Conservation (phyloP, 169 alveolate species). For the Plasmodium gonderi region DNA sequence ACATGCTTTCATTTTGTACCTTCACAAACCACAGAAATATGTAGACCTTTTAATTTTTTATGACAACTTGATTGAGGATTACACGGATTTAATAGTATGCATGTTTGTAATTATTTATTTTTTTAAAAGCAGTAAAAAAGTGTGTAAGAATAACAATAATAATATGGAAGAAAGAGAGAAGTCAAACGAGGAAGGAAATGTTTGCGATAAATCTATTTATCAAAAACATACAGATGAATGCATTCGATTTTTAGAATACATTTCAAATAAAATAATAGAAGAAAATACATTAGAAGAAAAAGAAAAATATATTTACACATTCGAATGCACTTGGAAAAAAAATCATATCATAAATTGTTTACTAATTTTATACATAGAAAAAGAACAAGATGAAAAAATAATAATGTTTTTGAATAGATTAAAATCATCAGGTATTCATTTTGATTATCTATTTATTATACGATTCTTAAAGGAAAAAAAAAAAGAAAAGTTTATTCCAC, state of each 20-base stretch:
- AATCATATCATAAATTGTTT: slow-evolving; percentile 62
- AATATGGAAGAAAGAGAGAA: not conserved
- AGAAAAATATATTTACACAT: slow-evolving; percentile 68
- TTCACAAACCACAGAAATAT: slow-evolving; percentile 60
- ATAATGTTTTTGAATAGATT: slow-evolving; percentile 41
- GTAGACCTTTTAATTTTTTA: slow-evolving; percentile 45
- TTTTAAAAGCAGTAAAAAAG: not conserved
- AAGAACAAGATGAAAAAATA: slow-evolving; percentile 55
- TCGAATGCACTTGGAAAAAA: slow-evolving; percentile 74
- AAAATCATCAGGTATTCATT: slow-evolving; percentile 51
- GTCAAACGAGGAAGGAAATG: not conserved
- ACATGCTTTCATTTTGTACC: slow-evolving; percentile 55
- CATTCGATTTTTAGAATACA: slow-evolving; percentile 51
- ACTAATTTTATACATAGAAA: slow-evolving; percentile 67
- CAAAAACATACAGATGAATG: slow-evolving; percentile 53
- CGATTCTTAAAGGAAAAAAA: slow-evolving; percentile 71
- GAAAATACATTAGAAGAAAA: slow-evolving; percentile 49
- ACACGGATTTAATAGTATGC: slow-evolving; percentile 40
- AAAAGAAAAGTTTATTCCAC: slow-evolving; percentile 71
- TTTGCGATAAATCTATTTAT: not conserved
- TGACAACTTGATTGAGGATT: slow-evolving; percentile 67
- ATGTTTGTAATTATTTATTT: slow-evolving; percentile 60
- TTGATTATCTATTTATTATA: slow-evolving; percentile 68
- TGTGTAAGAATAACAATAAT: not conserved
- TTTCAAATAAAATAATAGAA: slow-evolving; percentile 46